Percentiles rank a stretch among this genome's conserved stretches.
Evolutionary conservation across 1,284 basidiomycete species (phyloP).

Genomic region (Tetrapyrgos nigripes): DNA sequence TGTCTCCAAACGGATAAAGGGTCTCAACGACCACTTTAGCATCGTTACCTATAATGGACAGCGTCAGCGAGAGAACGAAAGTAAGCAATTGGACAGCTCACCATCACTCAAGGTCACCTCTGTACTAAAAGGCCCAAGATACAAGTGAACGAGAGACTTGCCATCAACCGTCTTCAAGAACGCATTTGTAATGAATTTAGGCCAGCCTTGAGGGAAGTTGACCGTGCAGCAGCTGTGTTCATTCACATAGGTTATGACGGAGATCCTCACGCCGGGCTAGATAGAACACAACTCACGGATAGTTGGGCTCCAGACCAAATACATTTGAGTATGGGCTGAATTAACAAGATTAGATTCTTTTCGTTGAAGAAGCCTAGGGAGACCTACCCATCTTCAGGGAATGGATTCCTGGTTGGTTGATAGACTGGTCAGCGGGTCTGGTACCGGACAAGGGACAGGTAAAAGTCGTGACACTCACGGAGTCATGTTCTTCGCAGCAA

Average conservation of each 20-base stretch:
- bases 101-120: constrained; percentile 39
- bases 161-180: constrained; percentile 44
- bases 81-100: constrained; percentile 15
- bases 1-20: constrained; percentile 49
- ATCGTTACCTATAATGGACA: constrained; percentile 23
- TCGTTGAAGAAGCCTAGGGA: neutral
- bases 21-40: constrained; percentile 44
- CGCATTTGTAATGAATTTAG: constrained; percentile 50
- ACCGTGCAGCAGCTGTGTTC: constrained; percentile 47
- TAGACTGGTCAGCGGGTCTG: neutral
- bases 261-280: constrained; percentile 19
- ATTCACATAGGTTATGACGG: neutral
- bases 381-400: constrained; percentile 56
- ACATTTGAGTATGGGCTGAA: constrained; percentile 61
- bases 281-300: constrained; percentile 41
- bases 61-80: neutral
- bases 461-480: constrained; percentile 54
- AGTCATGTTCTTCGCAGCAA: constrained; percentile 62
- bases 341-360: neutral
- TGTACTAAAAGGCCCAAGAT: constrained; percentile 44
- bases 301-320: constrained; percentile 57
- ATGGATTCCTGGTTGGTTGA: constrained; percentile 56
- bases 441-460: neutral
- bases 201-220: constrained; percentile 53
- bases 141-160: constrained; percentile 44